Percentiles rank a stretch among this genome's conserved stretches.
phyloP scores from a whole-genome alignment of 192 early-diverging fungal species.

The Kappamyces sp. region DNA sequence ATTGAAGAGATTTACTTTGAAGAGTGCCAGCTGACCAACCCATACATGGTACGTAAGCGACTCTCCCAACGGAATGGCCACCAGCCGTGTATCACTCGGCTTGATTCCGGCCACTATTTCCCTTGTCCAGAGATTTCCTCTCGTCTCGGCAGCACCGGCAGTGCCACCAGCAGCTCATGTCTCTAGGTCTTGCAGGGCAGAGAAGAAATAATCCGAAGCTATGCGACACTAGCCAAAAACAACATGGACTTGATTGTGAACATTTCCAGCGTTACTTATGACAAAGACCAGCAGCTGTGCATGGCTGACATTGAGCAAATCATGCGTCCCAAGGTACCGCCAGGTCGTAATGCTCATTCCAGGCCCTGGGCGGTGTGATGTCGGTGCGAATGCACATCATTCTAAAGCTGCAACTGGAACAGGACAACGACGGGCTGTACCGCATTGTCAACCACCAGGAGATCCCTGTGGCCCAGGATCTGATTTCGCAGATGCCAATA shows the following conservation, averaged over 20 bases:
- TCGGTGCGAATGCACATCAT: constrained; percentile 40
- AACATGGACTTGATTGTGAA: constrained; percentile 32
- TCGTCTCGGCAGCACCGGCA: neutral
- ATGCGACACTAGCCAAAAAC: constrained; percentile 27
- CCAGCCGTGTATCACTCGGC: neutral
- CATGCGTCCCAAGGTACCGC: constrained; percentile 3
- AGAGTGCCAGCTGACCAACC: constrained; percentile 28
- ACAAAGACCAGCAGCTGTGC: constrained; percentile 4
- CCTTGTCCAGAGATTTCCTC: neutral
- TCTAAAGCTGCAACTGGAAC: constrained; percentile 41
- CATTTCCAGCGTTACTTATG: constrained; percentile 22
- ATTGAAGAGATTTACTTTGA: constrained; percentile 11
- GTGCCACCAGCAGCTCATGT: neutral
- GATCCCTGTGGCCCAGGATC: constrained; percentile 34
- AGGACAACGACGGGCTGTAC: constrained; percentile 14
- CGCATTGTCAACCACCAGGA: constrained; percentile 38
- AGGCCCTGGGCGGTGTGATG: constrained; percentile 39
- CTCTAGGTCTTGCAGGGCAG: constrained; percentile 28
- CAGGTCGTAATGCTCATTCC: constrained; percentile 26
- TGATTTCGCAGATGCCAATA: constrained; percentile 37
- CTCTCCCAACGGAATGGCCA: neutral
- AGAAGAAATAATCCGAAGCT: constrained; percentile 40
- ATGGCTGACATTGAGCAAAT: constrained; percentile 12
- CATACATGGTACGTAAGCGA: constrained; percentile 35
- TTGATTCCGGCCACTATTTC: neutral